A percentile compares a stretch with the other conserved stretches of the same genome.
phyloP scores from a whole-genome alignment of 2,329 filamentous ascomycete species.

The Xylariales sp. region DNA sequence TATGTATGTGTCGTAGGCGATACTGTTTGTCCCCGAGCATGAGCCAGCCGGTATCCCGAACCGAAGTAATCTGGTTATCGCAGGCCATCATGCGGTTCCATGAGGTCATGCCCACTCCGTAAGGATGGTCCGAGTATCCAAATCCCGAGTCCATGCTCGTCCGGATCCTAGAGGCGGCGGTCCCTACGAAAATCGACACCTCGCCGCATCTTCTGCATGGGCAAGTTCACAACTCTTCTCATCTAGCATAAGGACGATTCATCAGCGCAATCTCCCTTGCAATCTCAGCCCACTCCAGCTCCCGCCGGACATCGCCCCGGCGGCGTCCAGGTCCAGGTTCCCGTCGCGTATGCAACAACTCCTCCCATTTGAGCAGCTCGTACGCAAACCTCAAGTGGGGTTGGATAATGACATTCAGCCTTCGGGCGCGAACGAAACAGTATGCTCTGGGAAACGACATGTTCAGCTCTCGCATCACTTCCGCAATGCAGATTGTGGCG shows the following conservation, averaged over 20 bases:
- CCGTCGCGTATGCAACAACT: conserved; percentile 56
- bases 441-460: conserved; percentile 90
- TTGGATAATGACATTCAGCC: conserved; percentile 97
- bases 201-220: too few relatives aligned
- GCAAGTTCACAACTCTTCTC: too few relatives aligned
- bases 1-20: conserved; percentile 1
- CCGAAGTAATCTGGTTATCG: too few relatives aligned
- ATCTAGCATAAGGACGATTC: conserved; percentile 88
- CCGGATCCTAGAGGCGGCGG: too few relatives aligned
- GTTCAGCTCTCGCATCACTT: conserved; percentile 80
- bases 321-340: conserved; percentile 38
- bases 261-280: conserved; percentile 87
- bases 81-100: too few relatives aligned
- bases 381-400: conserved; percentile 93
- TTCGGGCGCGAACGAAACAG: conserved; percentile 87
- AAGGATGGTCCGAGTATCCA: too few relatives aligned
- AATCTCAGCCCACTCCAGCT: conserved; percentile 88
- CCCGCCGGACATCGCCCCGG: conserved; percentile 53
- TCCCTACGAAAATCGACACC: too few relatives aligned
- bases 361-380: conserved; percentile 95
- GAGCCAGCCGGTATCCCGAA: too few relatives aligned
- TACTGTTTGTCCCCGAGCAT: too few relatives aligned
- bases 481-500: conserved; percentile 97
- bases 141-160: too few relatives aligned
- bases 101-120: too few relatives aligned